phyloP scores from a whole-genome alignment of 176 grass and related monocot species.

The Ampelocalamus luodianensis region DNA sequence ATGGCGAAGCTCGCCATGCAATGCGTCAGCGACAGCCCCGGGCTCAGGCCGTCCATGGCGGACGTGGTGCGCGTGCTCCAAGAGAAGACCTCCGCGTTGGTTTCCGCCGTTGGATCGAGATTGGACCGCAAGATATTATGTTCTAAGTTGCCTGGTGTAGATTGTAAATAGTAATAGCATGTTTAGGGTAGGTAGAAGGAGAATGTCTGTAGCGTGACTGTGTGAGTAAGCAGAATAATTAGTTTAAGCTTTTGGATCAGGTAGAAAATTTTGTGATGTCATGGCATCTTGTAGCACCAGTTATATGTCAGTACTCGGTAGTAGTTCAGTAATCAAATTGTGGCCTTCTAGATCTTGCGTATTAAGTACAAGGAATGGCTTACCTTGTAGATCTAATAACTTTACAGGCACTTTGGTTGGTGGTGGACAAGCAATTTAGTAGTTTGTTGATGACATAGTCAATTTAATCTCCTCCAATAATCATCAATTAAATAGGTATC shows the following conservation, averaged over 20 bases:
- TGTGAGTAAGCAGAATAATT: background rate
- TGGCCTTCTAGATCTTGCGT: constrained; percentile 3
- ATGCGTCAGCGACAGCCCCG: constrained; percentile 66
- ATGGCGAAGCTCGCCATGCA: constrained; percentile 55
- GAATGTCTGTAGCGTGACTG: background rate
- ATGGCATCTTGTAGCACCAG: constrained; percentile 26
- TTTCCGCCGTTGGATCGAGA: constrained; percentile 33
- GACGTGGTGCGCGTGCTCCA: constrained; percentile 64
- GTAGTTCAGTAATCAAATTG: constrained; percentile 20
- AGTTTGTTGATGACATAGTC: constrained; percentile 1
- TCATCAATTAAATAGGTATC: background rate
- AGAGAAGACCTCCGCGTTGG: constrained; percentile 48
- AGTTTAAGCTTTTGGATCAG: constrained; percentile 24
- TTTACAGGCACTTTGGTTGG: background rate
- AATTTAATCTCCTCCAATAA: constrained; percentile 23
- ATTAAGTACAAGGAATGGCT: constrained; percentile 38
- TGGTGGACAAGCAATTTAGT: background rate
- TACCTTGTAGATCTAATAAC: background rate
- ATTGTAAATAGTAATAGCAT: constrained; percentile 45
- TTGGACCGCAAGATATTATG: constrained; percentile 41
- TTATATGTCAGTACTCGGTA: background rate
- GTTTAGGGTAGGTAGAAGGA: constrained; percentile 33
- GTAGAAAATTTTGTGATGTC: constrained; percentile 52
- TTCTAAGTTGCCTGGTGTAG: background rate
- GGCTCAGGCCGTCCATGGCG: constrained; percentile 73